A percentile compares a stretch with the other conserved stretches of the same genome.
Evolutionary conservation across 495 filamentous ascomycete species (phyloP).

Genomic region (Penicillium paxilli): DNA sequence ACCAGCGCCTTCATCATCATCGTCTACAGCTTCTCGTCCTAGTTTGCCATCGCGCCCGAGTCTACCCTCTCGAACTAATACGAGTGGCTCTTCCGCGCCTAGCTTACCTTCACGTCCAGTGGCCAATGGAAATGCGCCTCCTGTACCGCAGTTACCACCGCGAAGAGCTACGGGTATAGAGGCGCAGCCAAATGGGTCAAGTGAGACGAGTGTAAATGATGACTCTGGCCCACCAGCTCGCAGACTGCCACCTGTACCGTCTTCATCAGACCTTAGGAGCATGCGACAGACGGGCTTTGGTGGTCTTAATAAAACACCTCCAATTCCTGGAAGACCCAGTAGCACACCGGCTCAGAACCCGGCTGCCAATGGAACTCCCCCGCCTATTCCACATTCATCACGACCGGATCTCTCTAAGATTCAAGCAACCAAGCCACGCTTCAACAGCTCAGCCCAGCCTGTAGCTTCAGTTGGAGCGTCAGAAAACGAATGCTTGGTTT

Average conservation of each 20-base stretch:
- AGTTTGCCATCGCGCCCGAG: conserved; percentile 13
- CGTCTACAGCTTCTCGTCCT: conserved; percentile 15
- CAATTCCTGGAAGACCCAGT: conserved; percentile 14
- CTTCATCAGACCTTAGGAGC: conserved; percentile 28
- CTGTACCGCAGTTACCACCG: conserved; percentile 31
- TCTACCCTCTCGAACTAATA: background rate
- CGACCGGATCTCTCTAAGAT: conserved; percentile 59
- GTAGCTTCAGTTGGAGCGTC: conserved; percentile 7
- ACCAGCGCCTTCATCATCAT: conserved; percentile 12
- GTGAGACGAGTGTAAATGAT: conserved; percentile 12
- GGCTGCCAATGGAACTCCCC: conserved; percentile 35
- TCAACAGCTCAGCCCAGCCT: conserved; percentile 20
- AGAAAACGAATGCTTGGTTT: conserved; percentile 65
- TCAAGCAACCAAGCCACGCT: conserved; percentile 54
- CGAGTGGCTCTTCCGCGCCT: conserved; percentile 9
- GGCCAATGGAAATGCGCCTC: background rate
- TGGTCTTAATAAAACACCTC: conserved; percentile 34
- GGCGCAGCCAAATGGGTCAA: conserved; percentile 13
- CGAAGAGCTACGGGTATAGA: conserved; percentile 28
- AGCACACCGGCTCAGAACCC: conserved; percentile 16
- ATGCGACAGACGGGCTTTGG: conserved; percentile 40
- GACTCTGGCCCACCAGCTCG: conserved; percentile 19
- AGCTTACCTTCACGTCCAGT: conserved; percentile 5
- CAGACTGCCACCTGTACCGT: conserved; percentile 38
- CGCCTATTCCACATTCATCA: conserved; percentile 56